phyloP scores from a whole-genome alignment of 106 monocot species.

The Iris macrosiphon region DNA sequence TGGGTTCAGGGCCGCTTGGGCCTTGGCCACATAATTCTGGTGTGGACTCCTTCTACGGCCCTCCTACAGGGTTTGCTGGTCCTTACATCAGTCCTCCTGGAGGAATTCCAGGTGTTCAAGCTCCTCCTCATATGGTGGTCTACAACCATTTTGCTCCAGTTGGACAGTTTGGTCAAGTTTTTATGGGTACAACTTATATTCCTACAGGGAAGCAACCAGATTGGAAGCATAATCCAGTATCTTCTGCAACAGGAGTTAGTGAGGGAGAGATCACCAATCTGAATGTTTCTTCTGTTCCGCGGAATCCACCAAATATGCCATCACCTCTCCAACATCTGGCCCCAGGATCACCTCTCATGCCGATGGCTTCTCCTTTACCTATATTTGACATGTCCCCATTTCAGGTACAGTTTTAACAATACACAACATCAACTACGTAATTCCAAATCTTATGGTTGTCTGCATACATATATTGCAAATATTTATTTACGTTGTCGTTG shows the following conservation, averaged over 20 bases:
- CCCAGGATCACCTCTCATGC: conserved; percentile 66
- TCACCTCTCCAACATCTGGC: conserved; percentile 57
- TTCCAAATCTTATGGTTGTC: too few relatives aligned
- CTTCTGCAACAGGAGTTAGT: conserved; percentile 26
- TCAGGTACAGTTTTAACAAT: conserved; percentile 45
- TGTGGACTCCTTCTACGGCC: conserved; percentile 77
- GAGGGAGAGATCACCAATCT: conserved; percentile 30
- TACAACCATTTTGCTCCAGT: conserved; percentile 96
- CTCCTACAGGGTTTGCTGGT: conserved; percentile 66
- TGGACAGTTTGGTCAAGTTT: conserved; percentile 74
- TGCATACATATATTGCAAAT: too few relatives aligned
- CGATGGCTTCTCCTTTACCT: conserved; percentile 60
- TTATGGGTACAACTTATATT: conserved; percentile 81
- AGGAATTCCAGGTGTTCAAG: conserved; percentile 82
- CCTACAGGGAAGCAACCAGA: conserved; percentile 82
- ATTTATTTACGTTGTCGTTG: too few relatives aligned
- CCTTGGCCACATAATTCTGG: conserved; percentile 69
- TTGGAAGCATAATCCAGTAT: conserved; percentile 63
- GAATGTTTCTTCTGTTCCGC: conserved; percentile 41
- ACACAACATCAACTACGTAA: too few relatives aligned
- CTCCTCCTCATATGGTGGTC: conserved; percentile 84
- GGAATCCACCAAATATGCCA: conserved; percentile 26
- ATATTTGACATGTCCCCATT: conserved; percentile 84
- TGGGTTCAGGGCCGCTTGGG: conserved; percentile 51
- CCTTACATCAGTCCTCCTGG: conserved; percentile 74